phyloP scores from a whole-genome alignment of 495 filamentous ascomycete genomes.

The Pseudomonodictys pantanalensis region DNA sequence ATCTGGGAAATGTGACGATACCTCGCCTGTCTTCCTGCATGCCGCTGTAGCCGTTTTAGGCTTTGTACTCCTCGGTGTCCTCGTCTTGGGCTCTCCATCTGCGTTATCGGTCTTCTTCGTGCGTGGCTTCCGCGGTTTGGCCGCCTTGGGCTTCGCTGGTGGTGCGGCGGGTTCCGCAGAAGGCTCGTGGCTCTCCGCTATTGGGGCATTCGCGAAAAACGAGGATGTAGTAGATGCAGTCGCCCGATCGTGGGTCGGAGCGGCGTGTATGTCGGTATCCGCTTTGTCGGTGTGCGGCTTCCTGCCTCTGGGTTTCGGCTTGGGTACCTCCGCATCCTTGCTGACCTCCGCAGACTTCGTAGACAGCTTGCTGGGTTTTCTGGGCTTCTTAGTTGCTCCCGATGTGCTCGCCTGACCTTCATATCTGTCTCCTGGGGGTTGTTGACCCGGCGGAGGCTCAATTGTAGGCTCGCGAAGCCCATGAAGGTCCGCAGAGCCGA shows the following conservation, averaged over 20 bases:
- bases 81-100: constrained; percentile 20
- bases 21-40: not conserved
- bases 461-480: no score
- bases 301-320: constrained; percentile 16
- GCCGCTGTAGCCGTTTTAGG: not conserved
- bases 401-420: not conserved
- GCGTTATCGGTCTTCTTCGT: constrained; percentile 20
- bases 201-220: not conserved
- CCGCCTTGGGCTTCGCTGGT: constrained; percentile 6
- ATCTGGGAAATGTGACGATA: constrained; percentile 13
- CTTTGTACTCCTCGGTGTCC: constrained; percentile 31
- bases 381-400: not conserved
- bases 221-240: not conserved
- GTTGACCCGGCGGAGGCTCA: constrained; percentile 3
- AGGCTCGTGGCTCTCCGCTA: not conserved
- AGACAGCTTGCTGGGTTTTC: constrained; percentile 5
- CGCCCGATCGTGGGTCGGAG: not conserved
- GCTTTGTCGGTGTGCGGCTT: constrained; percentile 11
- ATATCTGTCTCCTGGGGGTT: not conserved
- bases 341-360: not conserved
- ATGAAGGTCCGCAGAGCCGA: constrained; percentile 16
- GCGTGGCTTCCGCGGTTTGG: constrained; percentile 28
- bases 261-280: not conserved
- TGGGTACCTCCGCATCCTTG: not conserved
- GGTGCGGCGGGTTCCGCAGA: not conserved